Evolutionary conservation across 495 filamentous ascomycete species (phyloP).

Genomic region (Platismatia glauca): DNA sequence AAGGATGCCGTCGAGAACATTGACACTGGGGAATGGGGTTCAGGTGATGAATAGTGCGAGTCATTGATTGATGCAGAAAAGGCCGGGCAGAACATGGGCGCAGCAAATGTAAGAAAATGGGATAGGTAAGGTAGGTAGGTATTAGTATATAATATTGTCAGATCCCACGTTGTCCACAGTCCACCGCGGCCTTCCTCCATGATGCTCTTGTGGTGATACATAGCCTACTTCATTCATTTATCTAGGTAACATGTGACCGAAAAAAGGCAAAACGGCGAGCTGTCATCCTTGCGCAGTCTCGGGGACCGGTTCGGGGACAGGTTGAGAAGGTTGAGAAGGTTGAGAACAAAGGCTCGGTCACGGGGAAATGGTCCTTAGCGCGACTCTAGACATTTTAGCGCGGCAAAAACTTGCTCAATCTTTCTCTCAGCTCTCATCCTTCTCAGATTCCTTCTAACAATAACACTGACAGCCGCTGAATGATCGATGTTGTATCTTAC

Average conservation of each 20-base stretch:
- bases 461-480: too few relatives aligned
- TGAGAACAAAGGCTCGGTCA: not conserved
- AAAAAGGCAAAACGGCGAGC: not conserved
- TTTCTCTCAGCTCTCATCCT: not conserved
- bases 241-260: too few relatives aligned
- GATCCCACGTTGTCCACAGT: too few relatives aligned
- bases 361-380: not conserved
- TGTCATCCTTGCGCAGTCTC: too few relatives aligned
- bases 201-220: too few relatives aligned
- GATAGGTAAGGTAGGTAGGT: too few relatives aligned
- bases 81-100: not conserved
- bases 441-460: not conserved
- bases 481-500: not conserved
- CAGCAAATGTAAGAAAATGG: not conserved
- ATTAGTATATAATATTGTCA: too few relatives aligned
- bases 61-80: not conserved
- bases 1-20: not conserved
- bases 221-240: too few relatives aligned
- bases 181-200: too few relatives aligned
- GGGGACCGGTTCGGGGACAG: too few relatives aligned
- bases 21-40: not conserved
- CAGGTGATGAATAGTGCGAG: not conserved
- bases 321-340: too few relatives aligned
- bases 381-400: not conserved
- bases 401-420: conserved; percentile 12